Evolutionary conservation across 768 basidiomycete genomes (phyloP).

Genomic region (Tephrocybe rancida): DNA sequence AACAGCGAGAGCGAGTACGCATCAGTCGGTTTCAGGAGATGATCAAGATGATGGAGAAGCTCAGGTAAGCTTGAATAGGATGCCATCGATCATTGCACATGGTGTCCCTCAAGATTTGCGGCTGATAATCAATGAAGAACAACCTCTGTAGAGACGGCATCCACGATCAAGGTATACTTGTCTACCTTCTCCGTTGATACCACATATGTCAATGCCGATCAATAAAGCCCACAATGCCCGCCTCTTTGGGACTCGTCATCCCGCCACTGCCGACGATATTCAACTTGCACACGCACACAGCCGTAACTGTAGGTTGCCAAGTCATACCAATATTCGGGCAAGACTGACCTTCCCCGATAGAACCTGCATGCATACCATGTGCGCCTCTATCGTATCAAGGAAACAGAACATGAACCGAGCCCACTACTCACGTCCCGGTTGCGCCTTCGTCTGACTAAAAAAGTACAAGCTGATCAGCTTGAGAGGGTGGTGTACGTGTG

Average conservation of each 20-base stretch:
- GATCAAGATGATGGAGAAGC: constrained; percentile 14
- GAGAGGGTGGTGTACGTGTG: constrained; percentile 3
- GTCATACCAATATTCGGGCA: background rate
- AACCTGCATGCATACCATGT: constrained; percentile 23
- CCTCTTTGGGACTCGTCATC: background rate
- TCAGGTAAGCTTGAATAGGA: constrained; percentile 14
- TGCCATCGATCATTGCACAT: background rate
- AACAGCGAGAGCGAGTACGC: constrained; percentile 26
- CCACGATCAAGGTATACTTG: background rate
- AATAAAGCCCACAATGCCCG: background rate
- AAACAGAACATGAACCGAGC: constrained; percentile 9
- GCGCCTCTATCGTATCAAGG: constrained; percentile 15
- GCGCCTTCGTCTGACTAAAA: constrained; percentile 1
- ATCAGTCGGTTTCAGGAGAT: constrained; percentile 25
- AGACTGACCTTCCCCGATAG: constrained; percentile 9
- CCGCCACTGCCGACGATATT: background rate
- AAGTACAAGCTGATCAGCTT: background rate
- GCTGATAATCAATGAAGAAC: background rate
- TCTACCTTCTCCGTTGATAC: background rate
- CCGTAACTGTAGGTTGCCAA: constrained; percentile 24
- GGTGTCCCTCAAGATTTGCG: background rate
- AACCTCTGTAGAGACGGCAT: background rate
- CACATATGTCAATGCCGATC: background rate
- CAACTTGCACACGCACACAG: constrained; percentile 16
- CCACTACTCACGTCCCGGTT: constrained; percentile 1